Evolutionary conservation across 2,329 filamentous ascomycete species (phyloP).

Genomic region (Trichoderma endophyticum): DNA sequence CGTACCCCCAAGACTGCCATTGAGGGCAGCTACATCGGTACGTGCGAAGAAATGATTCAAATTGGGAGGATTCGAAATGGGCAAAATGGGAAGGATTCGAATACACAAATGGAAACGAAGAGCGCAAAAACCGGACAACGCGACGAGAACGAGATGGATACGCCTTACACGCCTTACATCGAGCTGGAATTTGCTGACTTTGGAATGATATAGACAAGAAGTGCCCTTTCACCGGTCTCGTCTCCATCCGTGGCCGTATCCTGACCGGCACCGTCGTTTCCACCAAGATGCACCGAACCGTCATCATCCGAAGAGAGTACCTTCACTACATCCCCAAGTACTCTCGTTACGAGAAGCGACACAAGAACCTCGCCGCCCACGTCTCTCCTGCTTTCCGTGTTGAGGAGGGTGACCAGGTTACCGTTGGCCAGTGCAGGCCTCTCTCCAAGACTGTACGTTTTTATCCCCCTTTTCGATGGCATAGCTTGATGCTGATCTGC

Average conservation of each 20-base stretch:
- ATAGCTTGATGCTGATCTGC: constrained; percentile 25
- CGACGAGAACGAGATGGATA: not conserved
- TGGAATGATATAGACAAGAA: constrained; percentile 79
- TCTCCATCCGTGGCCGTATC: constrained; percentile 99
- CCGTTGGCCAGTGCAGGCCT: constrained; percentile 98
- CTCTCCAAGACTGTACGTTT: constrained; percentile 96
- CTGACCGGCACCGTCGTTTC: constrained; percentile 98
- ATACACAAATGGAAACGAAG: not conserved
- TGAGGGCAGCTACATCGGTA: constrained; percentile 99
- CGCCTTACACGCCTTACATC: not conserved
- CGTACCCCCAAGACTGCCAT: constrained; percentile 97
- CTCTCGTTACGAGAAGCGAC: constrained; percentile 99
- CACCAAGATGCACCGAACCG: constrained; percentile 99
- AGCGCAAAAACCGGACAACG: not conserved
- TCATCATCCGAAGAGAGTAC: constrained; percentile 99
- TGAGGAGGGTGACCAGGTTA: constrained; percentile 98
- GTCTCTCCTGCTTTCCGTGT: constrained; percentile 99
- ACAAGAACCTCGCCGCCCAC: constrained; percentile 99
- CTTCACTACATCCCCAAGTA: constrained; percentile 99
- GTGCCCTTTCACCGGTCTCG: constrained; percentile 98
- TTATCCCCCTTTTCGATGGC: not conserved
- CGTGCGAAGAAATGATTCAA: constrained; percentile 42
- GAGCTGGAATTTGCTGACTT: constrained; percentile 26
- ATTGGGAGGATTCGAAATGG: not conserved
- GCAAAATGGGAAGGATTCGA: not conserved